phyloP scores from a whole-genome alignment of 176 grass and related monocot species.

The Triticum timopheevii region DNA sequence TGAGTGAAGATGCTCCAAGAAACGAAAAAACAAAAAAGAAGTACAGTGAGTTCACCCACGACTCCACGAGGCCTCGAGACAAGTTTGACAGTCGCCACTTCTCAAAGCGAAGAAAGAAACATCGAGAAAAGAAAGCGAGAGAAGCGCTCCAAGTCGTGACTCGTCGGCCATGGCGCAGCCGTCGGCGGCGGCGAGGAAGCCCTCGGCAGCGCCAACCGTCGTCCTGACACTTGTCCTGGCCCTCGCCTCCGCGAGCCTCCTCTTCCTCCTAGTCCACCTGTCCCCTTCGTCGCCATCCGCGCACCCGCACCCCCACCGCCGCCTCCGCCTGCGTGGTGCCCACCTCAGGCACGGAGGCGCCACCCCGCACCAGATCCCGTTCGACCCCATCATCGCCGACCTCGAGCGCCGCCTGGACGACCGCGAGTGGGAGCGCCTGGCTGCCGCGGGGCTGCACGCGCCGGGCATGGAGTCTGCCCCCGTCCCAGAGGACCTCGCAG shows the following conservation, averaged over 20 bases:
- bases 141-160: neutral
- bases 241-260: conserved; percentile 39
- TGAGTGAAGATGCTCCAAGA: too few relatives aligned
- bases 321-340: conserved; percentile 75
- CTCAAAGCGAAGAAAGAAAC: neutral
- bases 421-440: conserved; percentile 85
- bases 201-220: conserved; percentile 23
- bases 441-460: conserved; percentile 50
- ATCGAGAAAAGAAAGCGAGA: neutral
- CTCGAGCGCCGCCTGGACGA: conserved; percentile 80
- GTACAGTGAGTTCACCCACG: too few relatives aligned
- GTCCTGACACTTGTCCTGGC: conserved; percentile 33
- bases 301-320: conserved; percentile 52
- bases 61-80: too few relatives aligned
- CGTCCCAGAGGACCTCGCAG: conserved; percentile 58
- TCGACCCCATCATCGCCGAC: conserved; percentile 79
- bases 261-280: conserved; percentile 56
- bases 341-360: neutral
- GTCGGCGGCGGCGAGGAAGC: conserved; percentile 33
- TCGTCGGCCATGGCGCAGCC: conserved; percentile 42
- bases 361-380: conserved; percentile 48
- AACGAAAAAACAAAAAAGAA: too few relatives aligned
- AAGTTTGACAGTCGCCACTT: neutral
- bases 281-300: conserved; percentile 41
- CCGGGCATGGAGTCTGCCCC: conserved; percentile 80